These are phyloP conservation scores for Aurantiochytrium sp. DNA, from an alignment of 108 stramenopile species.

Conservation along the genomic window DNA sequence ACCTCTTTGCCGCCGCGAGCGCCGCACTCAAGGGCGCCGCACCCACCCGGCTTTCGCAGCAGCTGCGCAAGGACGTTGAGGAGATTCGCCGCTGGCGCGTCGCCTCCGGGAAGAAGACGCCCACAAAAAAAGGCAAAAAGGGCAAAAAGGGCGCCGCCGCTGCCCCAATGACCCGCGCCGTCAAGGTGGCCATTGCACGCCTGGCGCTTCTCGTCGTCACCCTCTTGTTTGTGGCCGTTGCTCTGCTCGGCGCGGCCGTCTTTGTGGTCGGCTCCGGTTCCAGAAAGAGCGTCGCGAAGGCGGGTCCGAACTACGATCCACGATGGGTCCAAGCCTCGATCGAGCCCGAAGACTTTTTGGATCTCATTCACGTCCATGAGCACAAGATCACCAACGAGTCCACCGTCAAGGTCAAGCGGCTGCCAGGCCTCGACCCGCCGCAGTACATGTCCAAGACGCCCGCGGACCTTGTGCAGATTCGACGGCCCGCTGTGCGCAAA, in stretches of 20 bases:
- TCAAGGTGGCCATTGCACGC: background rate
- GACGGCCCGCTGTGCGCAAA: constrained; percentile 19
- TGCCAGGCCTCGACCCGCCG: constrained; percentile 19
- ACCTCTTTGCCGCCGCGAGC: background rate
- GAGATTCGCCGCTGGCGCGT: background rate
- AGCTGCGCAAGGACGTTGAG: background rate
- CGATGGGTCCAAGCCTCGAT: background rate
- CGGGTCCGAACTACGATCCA: background rate
- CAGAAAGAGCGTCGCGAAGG: background rate
- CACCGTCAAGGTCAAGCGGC: background rate
- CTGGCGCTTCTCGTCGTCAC: background rate
- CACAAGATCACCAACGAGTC: constrained; percentile 25
- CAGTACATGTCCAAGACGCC: constrained; percentile 12
- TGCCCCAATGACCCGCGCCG: background rate
- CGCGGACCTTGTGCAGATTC: background rate
- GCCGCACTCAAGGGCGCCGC: background rate
- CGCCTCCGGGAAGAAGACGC: background rate
- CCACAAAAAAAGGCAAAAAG: background rate
- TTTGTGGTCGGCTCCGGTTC: background rate
- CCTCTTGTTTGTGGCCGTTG: background rate
- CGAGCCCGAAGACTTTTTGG: background rate
- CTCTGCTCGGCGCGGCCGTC: background rate
- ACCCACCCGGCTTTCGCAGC: background rate
- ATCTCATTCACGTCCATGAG: constrained; percentile 5
- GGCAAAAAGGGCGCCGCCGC: background rate